Percentiles rank a stretch among this genome's conserved stretches.
These are phyloP conservation scores for Dysphania ambrosioides DNA, from an alignment of 148 eudicot genomes.

Conservation along the genomic window DNA sequence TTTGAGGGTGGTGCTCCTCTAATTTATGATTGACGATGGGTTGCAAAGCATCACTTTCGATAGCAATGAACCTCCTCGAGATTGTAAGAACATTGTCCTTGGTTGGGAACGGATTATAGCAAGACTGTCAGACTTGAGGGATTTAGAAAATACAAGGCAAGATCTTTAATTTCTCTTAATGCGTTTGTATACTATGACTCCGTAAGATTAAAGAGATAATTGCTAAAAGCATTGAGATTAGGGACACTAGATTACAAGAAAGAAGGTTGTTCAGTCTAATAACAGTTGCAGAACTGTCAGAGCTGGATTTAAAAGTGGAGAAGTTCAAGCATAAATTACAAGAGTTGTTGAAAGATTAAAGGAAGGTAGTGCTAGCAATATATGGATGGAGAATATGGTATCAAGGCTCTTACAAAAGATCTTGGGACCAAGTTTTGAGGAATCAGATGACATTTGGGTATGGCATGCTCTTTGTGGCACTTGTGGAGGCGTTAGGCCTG, in stretches of 20 bases:
- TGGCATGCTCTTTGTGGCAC: conserved; percentile 67
- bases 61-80: conserved; percentile 32
- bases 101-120: conserved; percentile 61
- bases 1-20: no score
- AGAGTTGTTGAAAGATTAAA: no score
- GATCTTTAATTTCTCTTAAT: conserved; percentile 35
- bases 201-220: neutral
- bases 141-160: conserved; percentile 42
- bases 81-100: conserved; percentile 40
- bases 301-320: conserved; percentile 30
- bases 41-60: conserved; percentile 53
- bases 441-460: conserved; percentile 51
- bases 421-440: conserved; percentile 39
- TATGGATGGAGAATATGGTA: conserved; percentile 26
- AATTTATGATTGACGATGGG: conserved; percentile 54
- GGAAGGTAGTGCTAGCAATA: conserved; percentile 12
- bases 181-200: conserved; percentile 18
- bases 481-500: conserved; percentile 69
- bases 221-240: neutral
- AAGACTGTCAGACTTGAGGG: conserved; percentile 46
- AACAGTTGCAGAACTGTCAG: conserved; percentile 21
- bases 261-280: conserved; percentile 29
- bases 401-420: conserved; percentile 49
- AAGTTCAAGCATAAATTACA: conserved; percentile 35
- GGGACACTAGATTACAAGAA: conserved; percentile 33